These are phyloP conservation scores for Cubamyces sp. DNA, from an alignment of 768 basidiomycete genomes.

Conservation along the genomic window DNA sequence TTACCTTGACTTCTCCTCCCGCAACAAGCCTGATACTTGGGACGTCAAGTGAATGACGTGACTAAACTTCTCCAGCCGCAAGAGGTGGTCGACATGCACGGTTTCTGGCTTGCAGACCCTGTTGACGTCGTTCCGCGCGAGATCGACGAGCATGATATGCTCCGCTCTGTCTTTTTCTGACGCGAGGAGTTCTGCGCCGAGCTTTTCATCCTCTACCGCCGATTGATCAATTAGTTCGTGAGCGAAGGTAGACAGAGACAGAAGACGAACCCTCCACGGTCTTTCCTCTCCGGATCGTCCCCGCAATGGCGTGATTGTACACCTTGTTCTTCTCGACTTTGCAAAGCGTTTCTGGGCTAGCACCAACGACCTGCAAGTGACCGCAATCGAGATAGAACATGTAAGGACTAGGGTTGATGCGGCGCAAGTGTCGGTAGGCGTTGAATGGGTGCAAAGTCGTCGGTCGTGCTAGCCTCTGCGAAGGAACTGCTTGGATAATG, in stretches of 20 bases:
- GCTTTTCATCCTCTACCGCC: slow-evolving; percentile 81
- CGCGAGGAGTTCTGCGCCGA: slow-evolving; percentile 72
- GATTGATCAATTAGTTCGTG: neutral
- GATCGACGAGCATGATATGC: slow-evolving; percentile 98
- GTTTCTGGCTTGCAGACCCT: slow-evolving; percentile 94
- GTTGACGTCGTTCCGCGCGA: slow-evolving; percentile 98
- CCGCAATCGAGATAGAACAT: slow-evolving; percentile 98
- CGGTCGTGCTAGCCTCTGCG: slow-evolving; percentile 84
- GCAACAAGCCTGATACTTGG: slow-evolving; percentile 85
- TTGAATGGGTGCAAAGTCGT: slow-evolving; percentile 96
- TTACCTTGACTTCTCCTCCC: slow-evolving; percentile 84
- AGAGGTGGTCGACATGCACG: slow-evolving; percentile 94
- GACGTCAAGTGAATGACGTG: slow-evolving; percentile 98
- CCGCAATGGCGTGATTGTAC: slow-evolving; percentile 97
- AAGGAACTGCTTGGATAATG: slow-evolving; percentile 98
- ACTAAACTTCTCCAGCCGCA: slow-evolving; percentile 93
- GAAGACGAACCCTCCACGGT: slow-evolving; percentile 73
- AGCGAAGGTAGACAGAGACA: neutral
- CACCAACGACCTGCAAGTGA: slow-evolving; percentile 93
- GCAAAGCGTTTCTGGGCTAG: slow-evolving; percentile 96
- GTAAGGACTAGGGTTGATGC: slow-evolving; percentile 97
- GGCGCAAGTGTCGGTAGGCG: slow-evolving; percentile 89
- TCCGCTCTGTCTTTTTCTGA: slow-evolving; percentile 97
- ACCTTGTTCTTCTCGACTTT: slow-evolving; percentile 93
- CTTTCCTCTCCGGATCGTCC: slow-evolving; percentile 88